These are phyloP conservation scores for Gentiana dahurica DNA, from an alignment of 257 asterid genomes.

Conservation along the genomic window DNA sequence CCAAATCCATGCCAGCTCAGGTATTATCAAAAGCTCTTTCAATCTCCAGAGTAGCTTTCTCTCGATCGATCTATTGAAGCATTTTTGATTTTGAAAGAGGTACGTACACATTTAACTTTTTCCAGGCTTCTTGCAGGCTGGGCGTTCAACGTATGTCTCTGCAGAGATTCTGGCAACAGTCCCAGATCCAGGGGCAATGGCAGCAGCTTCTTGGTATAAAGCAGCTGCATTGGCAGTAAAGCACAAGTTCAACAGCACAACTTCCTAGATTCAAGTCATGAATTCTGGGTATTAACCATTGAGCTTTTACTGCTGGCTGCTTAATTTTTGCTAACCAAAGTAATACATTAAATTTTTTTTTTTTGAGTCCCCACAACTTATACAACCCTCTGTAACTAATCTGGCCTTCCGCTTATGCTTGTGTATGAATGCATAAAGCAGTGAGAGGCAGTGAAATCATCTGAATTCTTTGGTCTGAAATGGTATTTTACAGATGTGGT, in stretches of 20 bases:
- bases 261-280: constrained; percentile 14
- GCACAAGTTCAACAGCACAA: constrained; percentile 16
- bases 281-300: constrained; percentile 2
- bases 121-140: constrained; percentile 52
- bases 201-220: constrained; percentile 82
- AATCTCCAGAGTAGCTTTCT: too few species aligned
- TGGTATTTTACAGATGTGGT: constrained; percentile 1
- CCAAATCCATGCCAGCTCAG: constrained; percentile 87
- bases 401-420: constrained; percentile 32
- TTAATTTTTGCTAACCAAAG: constrained; percentile 14
- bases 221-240: constrained; percentile 71
- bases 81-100: neutral
- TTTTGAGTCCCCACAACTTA: constrained; percentile 8
- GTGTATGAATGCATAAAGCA: constrained; percentile 10
- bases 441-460: constrained; percentile 10
- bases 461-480: constrained; percentile 1
- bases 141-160: constrained; percentile 78
- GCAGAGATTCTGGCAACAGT: constrained; percentile 70
- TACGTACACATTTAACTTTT: too few species aligned
- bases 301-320: constrained; percentile 21
- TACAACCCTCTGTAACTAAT: constrained; percentile 6
- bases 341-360: neutral
- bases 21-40: constrained; percentile 14
- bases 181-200: constrained; percentile 97
- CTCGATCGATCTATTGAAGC: neutral